Evolutionary conservation across 2,329 filamentous ascomycete species (phyloP), one percentile per base, ranked within the genome.

Genomic region (Setomelanomma holmii): DNA sequence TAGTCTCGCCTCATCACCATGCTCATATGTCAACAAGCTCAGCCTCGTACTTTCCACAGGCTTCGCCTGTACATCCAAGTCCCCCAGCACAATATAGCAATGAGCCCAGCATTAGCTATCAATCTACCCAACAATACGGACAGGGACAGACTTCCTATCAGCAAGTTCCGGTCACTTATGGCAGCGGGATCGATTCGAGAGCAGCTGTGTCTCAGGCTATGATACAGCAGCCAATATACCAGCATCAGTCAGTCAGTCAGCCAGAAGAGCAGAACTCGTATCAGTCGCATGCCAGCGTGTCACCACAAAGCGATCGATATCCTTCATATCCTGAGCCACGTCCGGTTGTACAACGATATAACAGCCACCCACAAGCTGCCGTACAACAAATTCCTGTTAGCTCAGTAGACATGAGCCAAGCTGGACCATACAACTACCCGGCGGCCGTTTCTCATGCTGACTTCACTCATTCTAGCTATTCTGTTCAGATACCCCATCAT

Each of bases 401-500:
- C 40, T 51, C 64, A 35, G 41, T 58, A 33, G 57, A 63, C 21
- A 58, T 66, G 53, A 63, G 52, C 50, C 63, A 64, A 46, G 55
- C 60, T 40, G 64, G 53, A 40, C 34, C 53, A 46, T 70, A 66
- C 48, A 55, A 58, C 22, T 41, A 58, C 40, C 58, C 62, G 38
- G 41, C 64, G 36, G 56, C 66, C 19, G 50, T 64, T 54, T 62
- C 62, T 43, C 65, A 69, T 39, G 49, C 66, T 62, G 59, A 64
- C 57, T 63, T 62, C 48, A 60, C 56, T 33, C 62, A 66, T 61
- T 61, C 70, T 48, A 64, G 51, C 62, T 73, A 66, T 55, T 56
- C 65, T 62, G 60, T 64, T 52, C 71, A 73, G 63, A 71, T 74
- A 68, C 69, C 71, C 62, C 58, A 62, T 54, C 63, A 71, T 72